Evolutionary conservation across 1,284 basidiomycete genomes (phyloP).

Genomic region (Malassezia slooffiae): DNA sequence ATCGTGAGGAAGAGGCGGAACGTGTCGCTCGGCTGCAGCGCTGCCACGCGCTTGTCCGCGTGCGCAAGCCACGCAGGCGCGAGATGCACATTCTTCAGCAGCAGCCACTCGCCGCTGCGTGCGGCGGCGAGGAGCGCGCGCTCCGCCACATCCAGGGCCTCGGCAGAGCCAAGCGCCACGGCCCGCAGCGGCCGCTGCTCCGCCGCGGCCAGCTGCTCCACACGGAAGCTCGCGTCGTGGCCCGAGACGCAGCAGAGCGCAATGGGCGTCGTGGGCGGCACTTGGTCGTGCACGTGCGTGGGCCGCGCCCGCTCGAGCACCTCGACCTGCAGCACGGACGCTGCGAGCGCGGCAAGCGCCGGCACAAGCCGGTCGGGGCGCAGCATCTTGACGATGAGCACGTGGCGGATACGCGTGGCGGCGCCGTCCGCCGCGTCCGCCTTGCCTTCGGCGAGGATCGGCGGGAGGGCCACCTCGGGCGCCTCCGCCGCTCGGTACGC

Average conservation of each 20-base stretch:
- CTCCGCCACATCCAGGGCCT: slow-evolving; percentile 39
- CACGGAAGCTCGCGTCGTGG: slow-evolving; percentile 40
- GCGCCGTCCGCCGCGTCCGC: slow-evolving; percentile 41
- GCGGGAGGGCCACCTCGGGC: slow-evolving; percentile 60
- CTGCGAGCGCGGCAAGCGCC: slow-evolving; percentile 65
- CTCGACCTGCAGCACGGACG: slow-evolving; percentile 64
- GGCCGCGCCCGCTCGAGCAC: slow-evolving; percentile 49
- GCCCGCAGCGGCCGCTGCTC: slow-evolving; percentile 25
- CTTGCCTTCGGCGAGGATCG: slow-evolving; percentile 55
- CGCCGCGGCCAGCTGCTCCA: slow-evolving; percentile 34
- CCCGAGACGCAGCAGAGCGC: slow-evolving; percentile 42
- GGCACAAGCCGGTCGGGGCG: slow-evolving; percentile 78
- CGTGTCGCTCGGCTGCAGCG: slow-evolving; percentile 32
- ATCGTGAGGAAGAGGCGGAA: slow-evolving; percentile 43
- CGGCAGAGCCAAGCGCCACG: slow-evolving; percentile 44
- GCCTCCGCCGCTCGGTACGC: slow-evolving; percentile 60
- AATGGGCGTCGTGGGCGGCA: slow-evolving; percentile 31
- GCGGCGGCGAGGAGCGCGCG: slow-evolving; percentile 39
- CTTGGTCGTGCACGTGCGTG: slow-evolving; percentile 30
- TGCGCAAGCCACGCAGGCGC: slow-evolving; percentile 40
- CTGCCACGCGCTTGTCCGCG: slow-evolving; percentile 40
- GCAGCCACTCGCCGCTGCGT: slow-evolving; percentile 37
- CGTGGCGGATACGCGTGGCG: slow-evolving; percentile 59
- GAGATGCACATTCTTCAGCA: slow-evolving; percentile 45
- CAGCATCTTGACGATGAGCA: slow-evolving; percentile 75